Evolutionary conservation across 257 asterid species (phyloP).

Genomic region (Rhazya stricta): DNA sequence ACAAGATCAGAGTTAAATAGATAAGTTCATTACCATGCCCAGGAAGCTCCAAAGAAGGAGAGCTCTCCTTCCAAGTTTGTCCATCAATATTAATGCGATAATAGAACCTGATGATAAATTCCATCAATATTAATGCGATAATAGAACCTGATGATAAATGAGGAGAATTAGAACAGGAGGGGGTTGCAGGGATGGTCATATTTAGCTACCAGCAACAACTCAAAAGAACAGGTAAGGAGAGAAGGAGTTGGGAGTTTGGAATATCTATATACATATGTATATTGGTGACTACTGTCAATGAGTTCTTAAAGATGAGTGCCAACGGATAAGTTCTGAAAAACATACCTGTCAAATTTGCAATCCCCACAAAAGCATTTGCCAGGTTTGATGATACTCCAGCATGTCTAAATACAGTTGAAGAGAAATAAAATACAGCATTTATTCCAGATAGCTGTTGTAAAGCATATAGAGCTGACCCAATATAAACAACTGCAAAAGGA

Average conservation of each 20-base stretch:
- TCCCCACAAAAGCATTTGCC: slow-evolving; percentile 75
- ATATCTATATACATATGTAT: not conserved
- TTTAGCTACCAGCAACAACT: not conserved
- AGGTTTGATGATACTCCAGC: slow-evolving; percentile 91
- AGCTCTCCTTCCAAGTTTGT: slow-evolving; percentile 76
- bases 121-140: no score
- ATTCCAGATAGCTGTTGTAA: slow-evolving; percentile 99
- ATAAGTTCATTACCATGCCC: slow-evolving; percentile 66
- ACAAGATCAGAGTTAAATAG: not conserved
- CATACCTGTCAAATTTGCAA: slow-evolving; percentile 67
- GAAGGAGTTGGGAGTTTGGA: not conserved
- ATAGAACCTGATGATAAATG: slow-evolving; percentile 52
- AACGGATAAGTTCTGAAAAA: not conserved
- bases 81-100: slow-evolving; percentile 79
- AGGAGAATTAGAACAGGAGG: not conserved
- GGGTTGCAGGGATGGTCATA: not conserved
- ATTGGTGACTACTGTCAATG: not conserved
- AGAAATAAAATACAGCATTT: slow-evolving; percentile 98
- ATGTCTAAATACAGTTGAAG: slow-evolving; percentile 98
- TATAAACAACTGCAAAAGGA: slow-evolving; percentile 97
- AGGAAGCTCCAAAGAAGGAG: slow-evolving; percentile 91
- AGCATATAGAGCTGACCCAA: slow-evolving; percentile 97
- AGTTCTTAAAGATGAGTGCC: not conserved
- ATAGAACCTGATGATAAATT: slow-evolving; percentile 55
- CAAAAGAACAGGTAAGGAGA: not conserved